Evolutionary conservation across 257 asterid species (phyloP).

Genomic region (Solanum okadae): DNA sequence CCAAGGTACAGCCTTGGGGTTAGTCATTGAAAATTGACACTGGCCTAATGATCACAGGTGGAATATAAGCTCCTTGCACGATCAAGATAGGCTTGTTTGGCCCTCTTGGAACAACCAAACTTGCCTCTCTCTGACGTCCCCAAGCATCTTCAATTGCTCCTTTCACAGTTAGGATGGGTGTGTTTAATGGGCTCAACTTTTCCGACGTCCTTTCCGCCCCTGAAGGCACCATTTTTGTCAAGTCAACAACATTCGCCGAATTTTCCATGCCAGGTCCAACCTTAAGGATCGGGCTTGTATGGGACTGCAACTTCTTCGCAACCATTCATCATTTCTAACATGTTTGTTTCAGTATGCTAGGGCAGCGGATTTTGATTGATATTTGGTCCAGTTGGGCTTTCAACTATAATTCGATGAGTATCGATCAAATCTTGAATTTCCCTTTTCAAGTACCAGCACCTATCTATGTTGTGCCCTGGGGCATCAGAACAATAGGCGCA

Average conservation of each 20-base stretch:
- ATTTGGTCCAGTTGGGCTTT: too few species aligned
- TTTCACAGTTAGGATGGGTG: too few species aligned
- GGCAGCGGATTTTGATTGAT: too few species aligned
- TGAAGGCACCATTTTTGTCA: too few species aligned
- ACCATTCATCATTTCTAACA: background rate
- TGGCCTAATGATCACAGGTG: too few species aligned
- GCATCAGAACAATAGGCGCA: background rate
- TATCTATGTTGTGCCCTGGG: too few species aligned
- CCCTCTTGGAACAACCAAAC: too few species aligned
- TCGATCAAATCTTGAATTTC: too few species aligned
- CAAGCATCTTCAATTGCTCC: background rate
- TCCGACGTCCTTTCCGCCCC: accelerated
- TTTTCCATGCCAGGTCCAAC: too few species aligned
- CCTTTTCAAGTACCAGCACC: too few species aligned
- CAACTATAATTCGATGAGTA: background rate
- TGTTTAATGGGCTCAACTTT: background rate
- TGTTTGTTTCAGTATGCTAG: background rate
- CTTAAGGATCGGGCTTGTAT: background rate
- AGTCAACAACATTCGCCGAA: too few species aligned
- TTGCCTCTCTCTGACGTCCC: too few species aligned
- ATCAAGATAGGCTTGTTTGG: background rate
- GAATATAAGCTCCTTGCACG: background rate
- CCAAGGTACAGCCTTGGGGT: background rate
- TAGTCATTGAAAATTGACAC: background rate
- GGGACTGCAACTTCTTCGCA: background rate